A percentile compares a stretch with the other conserved stretches of the same genome.
phyloP scores from a whole-genome alignment of 108 stramenopile species.

The Nitzschia palea region DNA sequence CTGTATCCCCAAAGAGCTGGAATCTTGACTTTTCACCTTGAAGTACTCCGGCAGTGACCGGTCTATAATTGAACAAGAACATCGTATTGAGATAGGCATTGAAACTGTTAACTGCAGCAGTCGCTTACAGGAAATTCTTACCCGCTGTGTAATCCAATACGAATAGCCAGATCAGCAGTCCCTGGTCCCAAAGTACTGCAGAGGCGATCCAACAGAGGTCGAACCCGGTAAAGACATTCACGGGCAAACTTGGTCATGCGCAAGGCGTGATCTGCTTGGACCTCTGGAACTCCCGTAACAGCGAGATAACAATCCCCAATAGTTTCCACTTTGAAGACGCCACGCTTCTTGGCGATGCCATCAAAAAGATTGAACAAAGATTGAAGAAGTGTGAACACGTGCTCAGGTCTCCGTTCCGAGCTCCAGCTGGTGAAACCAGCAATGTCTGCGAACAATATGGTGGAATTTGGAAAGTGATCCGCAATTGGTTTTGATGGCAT shows the following conservation, averaged over 20 bases:
- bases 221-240: slow-evolving; percentile 1
- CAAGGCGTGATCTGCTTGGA: slow-evolving; percentile 1
- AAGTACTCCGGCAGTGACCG: slow-evolving; percentile 23
- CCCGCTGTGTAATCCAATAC: slow-evolving; percentile 10
- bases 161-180: slow-evolving; percentile 5
- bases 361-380: slow-evolving; percentile 1
- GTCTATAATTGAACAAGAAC: slow-evolving; percentile 39
- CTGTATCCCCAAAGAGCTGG: slow-evolving; percentile 31
- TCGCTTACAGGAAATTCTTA: no score
- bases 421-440: slow-evolving; percentile 10
- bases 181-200: neutral
- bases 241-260: slow-evolving; percentile 10
- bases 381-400: slow-evolving; percentile 7
- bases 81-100: no score
- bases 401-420: slow-evolving; percentile 2
- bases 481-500: slow-evolving; percentile 9
- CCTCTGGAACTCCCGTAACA: slow-evolving; percentile 4
- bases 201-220: neutral
- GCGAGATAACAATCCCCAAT: slow-evolving; percentile 17
- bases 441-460: slow-evolving; percentile 4
- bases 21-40: slow-evolving; percentile 15
- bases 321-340: slow-evolving; percentile 9
- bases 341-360: slow-evolving; percentile 4
- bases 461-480: neutral
- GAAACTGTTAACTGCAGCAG: no score